These are phyloP conservation scores for bread wheat (Triticum aestivum) DNA, from an alignment of 176 grass and related monocot genomes.

Conservation along the genomic window DNA sequence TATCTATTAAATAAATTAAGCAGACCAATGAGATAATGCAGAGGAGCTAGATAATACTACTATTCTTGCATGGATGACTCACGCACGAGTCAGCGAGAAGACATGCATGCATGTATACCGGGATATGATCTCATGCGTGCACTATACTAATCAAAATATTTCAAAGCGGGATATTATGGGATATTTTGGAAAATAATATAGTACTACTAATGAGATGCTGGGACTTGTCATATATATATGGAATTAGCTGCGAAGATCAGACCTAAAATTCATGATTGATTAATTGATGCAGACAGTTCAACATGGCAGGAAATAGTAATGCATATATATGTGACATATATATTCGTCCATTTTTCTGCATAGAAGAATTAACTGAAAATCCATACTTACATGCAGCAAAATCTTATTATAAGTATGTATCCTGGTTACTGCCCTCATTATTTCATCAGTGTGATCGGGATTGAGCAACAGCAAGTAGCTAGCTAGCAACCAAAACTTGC, in stretches of 20 bases:
- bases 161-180: not conserved
- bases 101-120: not conserved
- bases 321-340: not conserved
- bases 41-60: not conserved
- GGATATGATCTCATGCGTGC: not conserved
- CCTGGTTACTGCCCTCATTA: not conserved
- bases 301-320: not conserved
- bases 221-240: not conserved
- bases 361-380: not conserved
- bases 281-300: not conserved
- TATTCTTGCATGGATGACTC: slow-evolving; percentile 24
- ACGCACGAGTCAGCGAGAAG: not conserved
- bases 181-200: not conserved
- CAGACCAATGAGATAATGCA: not conserved
- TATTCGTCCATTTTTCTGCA: not conserved
- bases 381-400: not conserved
- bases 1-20: slow-evolving; percentile 43
- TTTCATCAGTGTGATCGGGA: slow-evolving; percentile 33
- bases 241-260: not conserved
- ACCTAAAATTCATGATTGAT: not conserved
- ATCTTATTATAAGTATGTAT: too few relatives aligned
- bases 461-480: slow-evolving; percentile 14
- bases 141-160: not conserved
- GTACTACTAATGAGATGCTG: not conserved
- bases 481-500: slow-evolving; percentile 24